These are phyloP conservation scores for Isabelozyma heimii DNA, from an alignment of 805 yeast species.

Conservation along the genomic window DNA sequence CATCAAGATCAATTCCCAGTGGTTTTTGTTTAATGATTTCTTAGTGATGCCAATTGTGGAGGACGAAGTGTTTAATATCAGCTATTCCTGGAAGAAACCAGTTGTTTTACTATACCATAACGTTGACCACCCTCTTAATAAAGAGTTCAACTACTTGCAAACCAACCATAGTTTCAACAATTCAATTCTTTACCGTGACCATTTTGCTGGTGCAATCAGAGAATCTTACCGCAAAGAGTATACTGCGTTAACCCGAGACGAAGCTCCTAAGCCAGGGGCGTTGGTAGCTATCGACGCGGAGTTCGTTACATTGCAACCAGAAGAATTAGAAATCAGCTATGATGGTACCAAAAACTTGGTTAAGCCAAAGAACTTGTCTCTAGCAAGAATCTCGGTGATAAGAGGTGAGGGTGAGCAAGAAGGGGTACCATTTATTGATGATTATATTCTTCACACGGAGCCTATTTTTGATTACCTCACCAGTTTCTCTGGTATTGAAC, in stretches of 20 bases:
- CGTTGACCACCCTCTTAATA: conserved; percentile 11
- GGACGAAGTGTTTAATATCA: conserved; percentile 72
- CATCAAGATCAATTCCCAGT: conserved; percentile 43
- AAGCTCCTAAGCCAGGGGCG: conserved; percentile 73
- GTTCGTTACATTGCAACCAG: conserved; percentile 80
- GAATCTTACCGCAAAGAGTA: conserved; percentile 61
- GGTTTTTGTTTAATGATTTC: conserved; percentile 92
- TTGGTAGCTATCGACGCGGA: conserved; percentile 95
- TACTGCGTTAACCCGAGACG: conserved; percentile 60
- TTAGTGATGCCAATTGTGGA: conserved; percentile 73
- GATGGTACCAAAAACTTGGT: conserved; percentile 69
- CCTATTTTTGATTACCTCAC: conserved; percentile 84
- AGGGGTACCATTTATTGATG: conserved; percentile 87
- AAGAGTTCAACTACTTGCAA: conserved; percentile 41
- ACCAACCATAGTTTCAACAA: conserved; percentile 44
- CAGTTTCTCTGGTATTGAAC: conserved; percentile 88
- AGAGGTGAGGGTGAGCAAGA: conserved; percentile 61
- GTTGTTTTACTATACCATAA: conserved; percentile 65
- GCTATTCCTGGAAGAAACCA: conserved; percentile 82
- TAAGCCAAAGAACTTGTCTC: conserved; percentile 69
- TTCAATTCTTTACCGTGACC: conserved; percentile 68
- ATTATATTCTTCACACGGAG: conserved; percentile 74
- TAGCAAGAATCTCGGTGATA: conserved; percentile 87
- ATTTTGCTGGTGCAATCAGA: conserved; percentile 66
- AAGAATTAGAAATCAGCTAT: conserved; percentile 71